phyloP scores from a whole-genome alignment of 2,329 filamentous ascomycete genomes.

The Fusarium foetens region DNA sequence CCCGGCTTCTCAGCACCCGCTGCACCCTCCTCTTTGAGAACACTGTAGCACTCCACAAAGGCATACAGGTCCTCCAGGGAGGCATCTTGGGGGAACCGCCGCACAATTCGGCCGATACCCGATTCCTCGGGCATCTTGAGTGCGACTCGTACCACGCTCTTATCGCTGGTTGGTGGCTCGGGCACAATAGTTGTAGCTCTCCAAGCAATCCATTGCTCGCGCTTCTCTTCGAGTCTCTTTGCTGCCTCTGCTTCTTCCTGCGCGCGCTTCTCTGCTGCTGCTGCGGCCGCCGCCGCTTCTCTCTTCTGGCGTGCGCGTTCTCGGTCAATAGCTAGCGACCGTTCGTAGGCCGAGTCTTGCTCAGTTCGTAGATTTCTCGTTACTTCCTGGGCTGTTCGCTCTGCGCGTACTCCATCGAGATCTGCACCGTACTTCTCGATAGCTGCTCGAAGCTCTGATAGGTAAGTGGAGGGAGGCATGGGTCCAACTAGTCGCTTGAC shows the following conservation, averaged over 20 bases:
- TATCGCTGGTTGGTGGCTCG: slow-evolving; percentile 72
- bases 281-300: slow-evolving; percentile 79
- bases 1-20: slow-evolving; percentile 60
- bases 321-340: slow-evolving; percentile 86
- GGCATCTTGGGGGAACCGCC: slow-evolving; percentile 76
- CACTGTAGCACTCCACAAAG: slow-evolving; percentile 90
- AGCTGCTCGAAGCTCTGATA: slow-evolving; percentile 77
- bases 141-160: slow-evolving; percentile 77
- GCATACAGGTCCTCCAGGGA: slow-evolving; percentile 91
- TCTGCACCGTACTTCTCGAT: slow-evolving; percentile 81
- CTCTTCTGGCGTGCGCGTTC: slow-evolving; percentile 81
- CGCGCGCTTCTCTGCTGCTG: slow-evolving; percentile 72
- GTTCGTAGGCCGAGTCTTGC: slow-evolving; percentile 94
- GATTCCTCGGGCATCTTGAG: slow-evolving; percentile 69
- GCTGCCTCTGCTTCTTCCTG: slow-evolving; percentile 71
- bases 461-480: slow-evolving; percentile 74
- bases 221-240: slow-evolving; percentile 55
- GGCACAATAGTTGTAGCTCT: slow-evolving; percentile 72
- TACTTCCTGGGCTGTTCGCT: slow-evolving; percentile 82
- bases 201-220: slow-evolving; percentile 82
- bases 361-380: slow-evolving; percentile 84
- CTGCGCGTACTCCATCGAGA: slow-evolving; percentile 77
- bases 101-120: slow-evolving; percentile 78
- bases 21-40: slow-evolving; percentile 59
- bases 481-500: slow-evolving; percentile 81